Base-by-base conservation (phyloP, 2,329 filamentous ascomycete genomes). In the Exophiala bonariae region DNA sequence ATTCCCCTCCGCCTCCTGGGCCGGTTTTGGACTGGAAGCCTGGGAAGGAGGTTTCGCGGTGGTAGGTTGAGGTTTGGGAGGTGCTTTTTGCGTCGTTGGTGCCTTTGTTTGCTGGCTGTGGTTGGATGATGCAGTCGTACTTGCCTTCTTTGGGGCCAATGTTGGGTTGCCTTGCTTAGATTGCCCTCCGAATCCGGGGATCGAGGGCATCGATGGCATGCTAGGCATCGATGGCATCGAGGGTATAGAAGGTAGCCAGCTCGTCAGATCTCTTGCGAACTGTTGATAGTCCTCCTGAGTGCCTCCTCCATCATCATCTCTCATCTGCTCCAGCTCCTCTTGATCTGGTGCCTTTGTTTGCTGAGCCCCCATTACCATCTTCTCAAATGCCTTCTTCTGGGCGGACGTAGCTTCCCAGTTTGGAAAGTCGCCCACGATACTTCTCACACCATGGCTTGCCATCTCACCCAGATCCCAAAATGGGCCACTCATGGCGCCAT, bases 401-500 rank as follows among this genome's bases (percentile, higher is more conserved):
- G 36, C 38, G 28, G 48, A 42, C 3, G 48, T 51, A 7, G 44
- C 44, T 28, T 51, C 44, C 48, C 48, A 51, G 30, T 47, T 47
- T 7, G 48, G 48, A 23, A 45, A 51, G 37, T 51, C 48, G 14
- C 44, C 44, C 10, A 45, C 44, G 14, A 51, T 43, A 47, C 44
- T 51, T 14, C 44, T 42, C 11, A 51, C 44, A 19, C 44, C 48
- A 9, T 47, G 43, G 22, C 48, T 47, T 38, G 48, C 48, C 37
- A 51, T 51, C 38, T 51, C 30, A 9, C 48, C 48, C 48, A 51
- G 28, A 43, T 51, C 39, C 48, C 48, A 51, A 31, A 51, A 47
- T 7, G 48, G 48, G 26, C 48, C 48, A 40, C 38, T 51, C 10
- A 51, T 47, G 2, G 48, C 48, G 7, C 48, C 44, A 16, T 51